Conservation (phyloP, 805 yeast species). For the Candida pini region DNA sequence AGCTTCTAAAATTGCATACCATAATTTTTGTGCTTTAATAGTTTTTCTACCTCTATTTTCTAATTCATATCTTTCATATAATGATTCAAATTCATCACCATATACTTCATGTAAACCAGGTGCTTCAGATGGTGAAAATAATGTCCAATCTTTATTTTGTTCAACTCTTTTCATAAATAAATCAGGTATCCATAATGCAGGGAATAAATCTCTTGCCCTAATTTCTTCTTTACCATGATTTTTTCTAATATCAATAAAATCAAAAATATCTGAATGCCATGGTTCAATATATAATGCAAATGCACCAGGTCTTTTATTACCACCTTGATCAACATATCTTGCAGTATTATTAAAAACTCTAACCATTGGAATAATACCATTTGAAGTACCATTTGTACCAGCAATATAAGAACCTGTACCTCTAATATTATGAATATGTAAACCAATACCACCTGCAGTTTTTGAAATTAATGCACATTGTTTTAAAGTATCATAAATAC, state of each 20-base stretch:
- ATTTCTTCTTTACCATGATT: slow-evolving; percentile 62
- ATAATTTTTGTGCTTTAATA: slow-evolving; percentile 53
- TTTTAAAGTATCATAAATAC: slow-evolving; percentile 55
- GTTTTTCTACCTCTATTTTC: slow-evolving; percentile 45
- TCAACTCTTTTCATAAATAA: slow-evolving; percentile 58
- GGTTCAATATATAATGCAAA: slow-evolving; percentile 58
- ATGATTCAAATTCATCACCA: slow-evolving; percentile 49
- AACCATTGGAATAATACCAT: slow-evolving; percentile 58
- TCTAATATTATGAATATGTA: slow-evolving; percentile 56
- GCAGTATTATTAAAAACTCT: slow-evolving; percentile 61
- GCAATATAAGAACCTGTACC: slow-evolving; percentile 57
- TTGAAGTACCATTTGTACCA: slow-evolving; percentile 59
- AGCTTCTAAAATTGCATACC: slow-evolving; percentile 56
- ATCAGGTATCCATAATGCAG: slow-evolving; percentile 60
- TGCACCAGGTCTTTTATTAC: slow-evolving; percentile 62
- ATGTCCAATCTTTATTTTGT: slow-evolving; percentile 49
- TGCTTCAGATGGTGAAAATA: slow-evolving; percentile 56
- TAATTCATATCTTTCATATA: slow-evolving; percentile 46
- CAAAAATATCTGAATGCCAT: slow-evolving; percentile 59
- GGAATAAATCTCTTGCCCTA: slow-evolving; percentile 58
- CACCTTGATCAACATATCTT: slow-evolving; percentile 61
- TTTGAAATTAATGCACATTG: slow-evolving; percentile 59
- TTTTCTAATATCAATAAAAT: slow-evolving; percentile 53
- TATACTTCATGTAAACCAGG: slow-evolving; percentile 50
- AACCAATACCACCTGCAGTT: slow-evolving; percentile 60